Percentiles rank a stretch among this genome's conserved stretches.
phyloP scores from a whole-genome alignment of 2,329 filamentous ascomycete species.

The Diaporthe humulicola region DNA sequence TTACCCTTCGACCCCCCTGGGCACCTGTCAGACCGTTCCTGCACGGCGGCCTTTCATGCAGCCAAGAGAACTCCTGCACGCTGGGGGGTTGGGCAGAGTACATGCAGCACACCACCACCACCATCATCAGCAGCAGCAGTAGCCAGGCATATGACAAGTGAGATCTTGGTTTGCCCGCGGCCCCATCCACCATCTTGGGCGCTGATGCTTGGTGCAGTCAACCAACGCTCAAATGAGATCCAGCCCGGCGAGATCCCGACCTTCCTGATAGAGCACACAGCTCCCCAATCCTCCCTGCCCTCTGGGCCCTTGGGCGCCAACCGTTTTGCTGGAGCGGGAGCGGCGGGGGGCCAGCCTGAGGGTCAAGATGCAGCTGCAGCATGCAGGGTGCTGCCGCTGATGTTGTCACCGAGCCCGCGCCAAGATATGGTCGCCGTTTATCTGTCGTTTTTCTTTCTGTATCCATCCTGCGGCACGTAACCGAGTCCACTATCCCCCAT shows the following conservation, averaged over 20 bases:
- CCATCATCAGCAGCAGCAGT: neutral
- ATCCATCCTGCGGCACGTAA: neutral
- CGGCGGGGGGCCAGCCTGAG: neutral
- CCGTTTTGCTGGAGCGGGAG: neutral
- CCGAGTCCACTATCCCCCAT: neutral
- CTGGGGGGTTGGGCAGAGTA: neutral
- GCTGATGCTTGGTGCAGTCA: neutral
- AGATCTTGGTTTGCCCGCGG: conserved; percentile 12
- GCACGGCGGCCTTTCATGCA: conserved; percentile 16
- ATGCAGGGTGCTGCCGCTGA: conserved; percentile 15
- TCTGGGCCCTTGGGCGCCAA: neutral
- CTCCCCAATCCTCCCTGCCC: neutral
- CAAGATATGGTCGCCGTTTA: neutral
- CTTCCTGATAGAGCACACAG: conserved; percentile 16
- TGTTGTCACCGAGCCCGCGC: neutral
- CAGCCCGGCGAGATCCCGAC: conserved; percentile 10
- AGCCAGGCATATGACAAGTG: neutral
- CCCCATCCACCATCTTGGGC: conserved; percentile 4
- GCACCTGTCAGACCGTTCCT: conserved; percentile 21
- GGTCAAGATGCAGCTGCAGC: neutral
- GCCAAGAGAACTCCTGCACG: conserved; percentile 17
- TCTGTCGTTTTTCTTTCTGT: neutral
- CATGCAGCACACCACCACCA: neutral
- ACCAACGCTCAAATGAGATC: neutral
- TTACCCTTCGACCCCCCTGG: neutral